Evolutionary conservation across 352 stramenopile genomes (phyloP).

Genomic region (Pythium aquatile): DNA sequence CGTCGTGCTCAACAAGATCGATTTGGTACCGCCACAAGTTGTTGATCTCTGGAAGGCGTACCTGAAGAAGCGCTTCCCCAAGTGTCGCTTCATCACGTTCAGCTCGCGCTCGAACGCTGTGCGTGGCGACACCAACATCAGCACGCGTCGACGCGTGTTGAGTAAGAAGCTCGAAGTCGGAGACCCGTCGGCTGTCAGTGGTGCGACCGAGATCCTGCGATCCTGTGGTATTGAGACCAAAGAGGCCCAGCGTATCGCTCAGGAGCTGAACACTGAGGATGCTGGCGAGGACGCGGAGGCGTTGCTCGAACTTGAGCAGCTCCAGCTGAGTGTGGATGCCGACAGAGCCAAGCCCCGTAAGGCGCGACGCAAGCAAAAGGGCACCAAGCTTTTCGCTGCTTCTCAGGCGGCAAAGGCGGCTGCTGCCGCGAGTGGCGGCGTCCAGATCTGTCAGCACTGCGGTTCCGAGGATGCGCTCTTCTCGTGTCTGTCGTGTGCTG

Average conservation of each 20-base stretch:
- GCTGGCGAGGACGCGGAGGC: not conserved
- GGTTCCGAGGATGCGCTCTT: constrained; percentile 59
- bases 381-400: constrained; percentile 27
- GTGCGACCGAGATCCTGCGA: constrained; percentile 66
- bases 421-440: constrained; percentile 18
- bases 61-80: constrained; percentile 59
- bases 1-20: constrained; percentile 86
- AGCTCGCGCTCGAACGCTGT: constrained; percentile 78
- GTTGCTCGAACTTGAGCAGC: constrained; percentile 24
- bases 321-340: constrained; percentile 45
- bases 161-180: constrained; percentile 81
- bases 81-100: constrained; percentile 70
- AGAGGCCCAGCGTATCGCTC: constrained; percentile 55
- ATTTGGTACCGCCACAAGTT: constrained; percentile 63
- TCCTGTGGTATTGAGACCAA: constrained; percentile 55
- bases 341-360: constrained; percentile 29
- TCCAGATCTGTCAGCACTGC: constrained; percentile 69
- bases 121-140: constrained; percentile 62
- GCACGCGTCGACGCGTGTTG: constrained; percentile 62
- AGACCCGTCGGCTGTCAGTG: constrained; percentile 59
- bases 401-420: constrained; percentile 13
- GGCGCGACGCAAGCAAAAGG: constrained; percentile 55
- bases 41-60: constrained; percentile 70
- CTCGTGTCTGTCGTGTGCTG: constrained; percentile 61
- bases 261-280: constrained; percentile 53